These are phyloP conservation scores for Fonsecaea multimorphosa DNA, from an alignment of 2,329 filamentous ascomycete genomes.

Conservation along the genomic window DNA sequence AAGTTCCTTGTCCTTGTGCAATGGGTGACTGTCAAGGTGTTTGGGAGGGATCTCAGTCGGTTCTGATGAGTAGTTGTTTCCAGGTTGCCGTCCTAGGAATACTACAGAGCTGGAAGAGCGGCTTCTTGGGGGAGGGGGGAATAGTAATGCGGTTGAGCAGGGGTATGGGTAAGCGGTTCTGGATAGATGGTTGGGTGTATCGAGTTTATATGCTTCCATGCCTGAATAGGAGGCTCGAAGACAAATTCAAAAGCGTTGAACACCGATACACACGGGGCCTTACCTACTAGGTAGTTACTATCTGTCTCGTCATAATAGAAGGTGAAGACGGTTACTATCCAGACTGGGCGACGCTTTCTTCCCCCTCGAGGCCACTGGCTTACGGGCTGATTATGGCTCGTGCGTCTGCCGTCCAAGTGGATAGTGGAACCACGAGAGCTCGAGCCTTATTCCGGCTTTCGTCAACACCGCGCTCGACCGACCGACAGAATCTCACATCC, in stretches of 20 bases:
- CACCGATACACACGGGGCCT: too few relatives aligned
- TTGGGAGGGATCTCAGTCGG: conserved; percentile 53
- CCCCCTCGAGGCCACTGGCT: not conserved
- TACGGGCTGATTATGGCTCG: not conserved
- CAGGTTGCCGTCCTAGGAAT: not conserved
- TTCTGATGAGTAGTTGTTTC: conserved; percentile 41
- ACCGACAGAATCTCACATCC: not conserved
- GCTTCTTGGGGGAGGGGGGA: not conserved
- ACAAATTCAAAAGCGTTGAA: not conserved
- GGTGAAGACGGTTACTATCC: not conserved
- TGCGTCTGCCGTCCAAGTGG: not conserved
- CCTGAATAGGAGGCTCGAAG: not conserved
- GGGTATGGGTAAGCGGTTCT: not conserved
- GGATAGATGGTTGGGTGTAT: not conserved
- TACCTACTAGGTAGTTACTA: too few relatives aligned
- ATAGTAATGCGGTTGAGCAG: not conserved
- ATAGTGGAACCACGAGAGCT: too few relatives aligned
- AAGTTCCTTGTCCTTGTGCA: conserved; percentile 49
- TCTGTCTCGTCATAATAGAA: too few relatives aligned
- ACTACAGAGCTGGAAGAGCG: not conserved
- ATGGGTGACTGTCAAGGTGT: conserved; percentile 51
- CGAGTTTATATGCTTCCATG: not conserved
- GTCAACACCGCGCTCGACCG: not conserved
- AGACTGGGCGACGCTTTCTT: not conserved
- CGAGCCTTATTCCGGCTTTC: too few relatives aligned